Evolutionary conservation across 2,329 filamentous ascomycete genomes (phyloP), one percentile per base, ranked within the genome.

Genomic region (Leptographium wingfieldii): DNA sequence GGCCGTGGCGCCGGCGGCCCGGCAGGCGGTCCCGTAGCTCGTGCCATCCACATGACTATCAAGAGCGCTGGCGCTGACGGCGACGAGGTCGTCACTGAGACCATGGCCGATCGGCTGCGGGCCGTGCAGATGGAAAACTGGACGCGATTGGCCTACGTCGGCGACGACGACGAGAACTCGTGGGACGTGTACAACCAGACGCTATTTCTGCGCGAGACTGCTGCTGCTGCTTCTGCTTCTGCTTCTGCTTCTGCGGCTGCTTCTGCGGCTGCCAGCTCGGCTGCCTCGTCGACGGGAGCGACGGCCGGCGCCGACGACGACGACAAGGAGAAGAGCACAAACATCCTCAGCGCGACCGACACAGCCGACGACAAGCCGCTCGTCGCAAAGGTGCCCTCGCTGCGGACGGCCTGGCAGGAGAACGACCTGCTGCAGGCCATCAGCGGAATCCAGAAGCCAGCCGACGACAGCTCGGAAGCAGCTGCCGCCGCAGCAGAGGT

Each of bases 41-140:
- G 88, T 63, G 86, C 89, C 19, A 89, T 95, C 67, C 87, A 94
- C 72, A 89, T 95, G 76, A 90, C 89, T 35, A 85, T 95, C 68
- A 95, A 95, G 76, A 84, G 85, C 46, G 82, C 83, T 1, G 82
- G 83, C 55, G 84, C 87, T 66, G 84, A 84, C 60, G 64, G 64
- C 57, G 76, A 80, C 16, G 76, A 80, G 22, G 77, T 83, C 59
- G 78, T 83, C 14, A 84, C 82, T 29, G 82, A 88, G 65, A 92
- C 84, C 43, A 94, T 87, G 77, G 85, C 81, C 63, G 80, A 87
- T 68, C 83, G 90, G 35, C 81, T 97, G 64, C 83, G 87, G 66
- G 75, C 80, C 53, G 90, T 95, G 52, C 88, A 95, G 74, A 81
- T 84, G 58, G 92, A 99, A 70, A 76, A 79, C 60, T 99, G 94